A percentile compares a stretch with the other conserved stretches of the same genome.
Conservation (phyloP, 2,329 filamentous ascomycete genomes). For the Phialophora macrospora region DNA sequence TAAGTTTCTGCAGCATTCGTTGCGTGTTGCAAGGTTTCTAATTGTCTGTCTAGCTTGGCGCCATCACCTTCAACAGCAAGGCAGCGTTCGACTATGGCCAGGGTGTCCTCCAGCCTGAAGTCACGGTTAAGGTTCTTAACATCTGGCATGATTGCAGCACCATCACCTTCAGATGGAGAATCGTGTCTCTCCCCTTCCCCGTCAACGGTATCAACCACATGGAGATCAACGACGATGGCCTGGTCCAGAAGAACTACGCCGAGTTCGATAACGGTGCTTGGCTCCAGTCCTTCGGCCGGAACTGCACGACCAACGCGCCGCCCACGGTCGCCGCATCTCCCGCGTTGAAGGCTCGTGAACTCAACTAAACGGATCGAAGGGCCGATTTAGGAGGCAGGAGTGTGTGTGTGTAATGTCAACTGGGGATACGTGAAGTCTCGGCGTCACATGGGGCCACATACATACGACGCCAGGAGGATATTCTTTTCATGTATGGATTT, state of each 20-base stretch:
- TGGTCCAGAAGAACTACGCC: slow-evolving; percentile 37
- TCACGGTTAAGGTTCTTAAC: slow-evolving; percentile 31
- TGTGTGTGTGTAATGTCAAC: neutral
- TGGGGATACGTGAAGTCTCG: neutral
- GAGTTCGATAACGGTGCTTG: slow-evolving; percentile 39
- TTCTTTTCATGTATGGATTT: slow-evolving; percentile 12
- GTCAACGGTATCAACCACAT: slow-evolving; percentile 39
- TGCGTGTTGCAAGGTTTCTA: neutral
- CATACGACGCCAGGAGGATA: slow-evolving; percentile 9
- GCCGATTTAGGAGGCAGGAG: neutral
- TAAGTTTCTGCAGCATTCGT: slow-evolving; percentile 27
- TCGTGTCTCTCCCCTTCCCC: slow-evolving; percentile 26
- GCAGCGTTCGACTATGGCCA: slow-evolving; percentile 36
- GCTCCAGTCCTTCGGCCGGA: slow-evolving; percentile 35
- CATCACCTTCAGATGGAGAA: slow-evolving; percentile 38
- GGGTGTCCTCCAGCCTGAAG: slow-evolving; percentile 29
- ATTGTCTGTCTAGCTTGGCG: slow-evolving; percentile 32
- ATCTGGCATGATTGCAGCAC: slow-evolving; percentile 36
- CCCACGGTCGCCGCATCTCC: slow-evolving; percentile 13
- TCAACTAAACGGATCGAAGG: neutral
- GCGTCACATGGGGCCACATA: neutral
- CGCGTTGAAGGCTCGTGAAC: slow-evolving; percentile 11
- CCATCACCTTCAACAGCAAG: slow-evolving; percentile 36
- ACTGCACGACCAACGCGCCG: slow-evolving; percentile 28
- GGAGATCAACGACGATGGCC: slow-evolving; percentile 30